phyloP scores from a whole-genome alignment of 2,329 filamentous ascomycete genomes.

The Cladosporium sp. region DNA sequence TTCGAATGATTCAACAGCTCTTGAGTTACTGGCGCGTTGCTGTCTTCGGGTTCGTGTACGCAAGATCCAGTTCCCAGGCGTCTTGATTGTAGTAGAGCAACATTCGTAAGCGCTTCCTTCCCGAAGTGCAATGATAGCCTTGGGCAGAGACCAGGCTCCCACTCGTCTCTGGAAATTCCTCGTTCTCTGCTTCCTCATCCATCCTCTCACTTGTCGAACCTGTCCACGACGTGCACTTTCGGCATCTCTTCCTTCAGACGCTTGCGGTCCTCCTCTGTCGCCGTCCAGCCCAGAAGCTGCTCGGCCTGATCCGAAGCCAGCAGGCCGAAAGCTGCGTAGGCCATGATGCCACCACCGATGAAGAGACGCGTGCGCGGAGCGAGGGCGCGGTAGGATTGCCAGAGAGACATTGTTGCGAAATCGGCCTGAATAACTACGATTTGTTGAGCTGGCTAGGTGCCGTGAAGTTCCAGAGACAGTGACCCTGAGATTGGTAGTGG shows the following conservation, averaged over 20 bases:
- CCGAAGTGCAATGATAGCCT: neutral
- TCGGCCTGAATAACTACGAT: neutral
- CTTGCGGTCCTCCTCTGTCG: slow-evolving; percentile 72
- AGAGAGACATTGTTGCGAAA: slow-evolving; percentile 25
- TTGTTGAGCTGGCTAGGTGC: neutral
- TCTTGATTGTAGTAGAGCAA: neutral
- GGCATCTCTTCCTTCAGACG: slow-evolving; percentile 63
- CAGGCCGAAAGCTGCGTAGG: slow-evolving; percentile 74
- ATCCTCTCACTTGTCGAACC: slow-evolving; percentile 22
- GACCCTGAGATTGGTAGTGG: neutral
- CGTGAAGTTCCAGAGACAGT: neutral
- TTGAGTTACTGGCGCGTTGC: neutral
- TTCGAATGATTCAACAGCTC: neutral
- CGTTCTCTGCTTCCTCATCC: neutral
- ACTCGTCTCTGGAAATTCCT: neutral
- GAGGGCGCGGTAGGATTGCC: slow-evolving; percentile 65
- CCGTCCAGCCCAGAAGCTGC: slow-evolving; percentile 68
- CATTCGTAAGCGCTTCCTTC: neutral
- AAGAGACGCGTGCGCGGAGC: slow-evolving; percentile 67
- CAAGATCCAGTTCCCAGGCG: neutral
- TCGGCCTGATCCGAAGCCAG: slow-evolving; percentile 72
- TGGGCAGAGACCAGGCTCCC: neutral
- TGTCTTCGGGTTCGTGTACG: neutral
- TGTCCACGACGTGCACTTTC: slow-evolving; percentile 62
- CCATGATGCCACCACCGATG: slow-evolving; percentile 72